Evolutionary conservation across 2,329 filamentous ascomycete genomes (phyloP).

Genomic region (Aspergillus amoenus): DNA sequence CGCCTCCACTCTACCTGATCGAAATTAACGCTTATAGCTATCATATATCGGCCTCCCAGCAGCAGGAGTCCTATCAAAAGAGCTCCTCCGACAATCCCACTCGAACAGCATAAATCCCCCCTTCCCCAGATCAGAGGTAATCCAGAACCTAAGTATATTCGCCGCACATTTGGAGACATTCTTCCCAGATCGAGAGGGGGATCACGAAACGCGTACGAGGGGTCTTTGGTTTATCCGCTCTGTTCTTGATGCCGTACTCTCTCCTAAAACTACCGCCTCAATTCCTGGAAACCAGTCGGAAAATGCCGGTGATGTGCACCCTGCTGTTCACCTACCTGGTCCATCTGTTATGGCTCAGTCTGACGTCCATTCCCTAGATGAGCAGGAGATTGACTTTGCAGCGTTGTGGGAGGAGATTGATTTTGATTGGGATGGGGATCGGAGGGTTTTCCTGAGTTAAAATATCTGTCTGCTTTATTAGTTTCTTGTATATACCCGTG

Average conservation of each 20-base stretch:
- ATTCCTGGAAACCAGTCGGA: no score
- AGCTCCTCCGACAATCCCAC: constrained; percentile 23
- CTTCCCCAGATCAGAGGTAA: constrained; percentile 21
- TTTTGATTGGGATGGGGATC: no score
- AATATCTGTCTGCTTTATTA: no score
- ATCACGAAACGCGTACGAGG: constrained; percentile 12
- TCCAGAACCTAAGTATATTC: constrained; percentile 25
- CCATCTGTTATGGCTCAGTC: no score
- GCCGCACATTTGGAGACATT: constrained; percentile 15
- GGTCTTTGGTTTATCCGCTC: constrained; percentile 15
- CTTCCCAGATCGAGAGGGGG: constrained; percentile 11
- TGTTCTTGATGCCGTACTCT: constrained; percentile 8
- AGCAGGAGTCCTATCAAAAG: constrained; percentile 21
- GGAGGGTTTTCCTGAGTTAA: no score
- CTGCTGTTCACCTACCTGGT: no score
- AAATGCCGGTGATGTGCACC: no score
- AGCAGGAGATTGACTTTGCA: no score
- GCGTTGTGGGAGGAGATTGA: no score
- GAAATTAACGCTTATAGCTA: neutral
- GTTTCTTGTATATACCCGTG: no score
- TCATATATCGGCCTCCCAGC: constrained; percentile 21
- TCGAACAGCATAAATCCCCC: neutral
- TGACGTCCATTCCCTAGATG: no score
- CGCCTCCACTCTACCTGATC: neutral
- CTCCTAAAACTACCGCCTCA: no score